Evolutionary conservation across 2,329 filamentous ascomycete genomes (phyloP).

Genomic region (Talaromyces atroroseus): DNA sequence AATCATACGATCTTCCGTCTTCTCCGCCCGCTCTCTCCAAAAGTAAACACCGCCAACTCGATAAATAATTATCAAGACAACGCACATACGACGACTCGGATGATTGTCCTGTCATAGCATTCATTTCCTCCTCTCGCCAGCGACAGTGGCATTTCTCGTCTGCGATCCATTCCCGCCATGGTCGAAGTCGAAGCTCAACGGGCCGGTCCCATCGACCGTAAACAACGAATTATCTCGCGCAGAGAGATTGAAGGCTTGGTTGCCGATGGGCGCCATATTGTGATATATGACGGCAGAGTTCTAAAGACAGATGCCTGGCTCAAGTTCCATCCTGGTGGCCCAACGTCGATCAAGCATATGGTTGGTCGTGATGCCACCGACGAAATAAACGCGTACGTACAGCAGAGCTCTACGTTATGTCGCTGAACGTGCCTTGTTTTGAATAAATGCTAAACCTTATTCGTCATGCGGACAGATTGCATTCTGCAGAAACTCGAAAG

Average conservation of each 20-base stretch:
- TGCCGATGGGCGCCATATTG: slow-evolving; percentile 69
- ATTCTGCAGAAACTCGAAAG: slow-evolving; percentile 69
- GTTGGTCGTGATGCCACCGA: slow-evolving; percentile 90
- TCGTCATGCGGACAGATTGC: slow-evolving; percentile 48
- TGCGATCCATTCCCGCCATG: slow-evolving; percentile 2
- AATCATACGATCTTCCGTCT: not conserved
- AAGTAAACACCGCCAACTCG: not conserved
- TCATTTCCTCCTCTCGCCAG: not conserved
- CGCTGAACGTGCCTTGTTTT: not conserved
- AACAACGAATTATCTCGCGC: slow-evolving; percentile 51
- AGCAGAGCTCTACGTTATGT: slow-evolving; percentile 12
- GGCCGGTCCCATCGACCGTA: slow-evolving; percentile 25
- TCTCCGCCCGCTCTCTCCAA: not conserved
- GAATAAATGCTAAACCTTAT: not conserved
- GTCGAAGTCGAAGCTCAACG: not conserved
- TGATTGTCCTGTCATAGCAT: not conserved
- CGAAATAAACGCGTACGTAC: slow-evolving; percentile 77
- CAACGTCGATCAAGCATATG: slow-evolving; percentile 89
- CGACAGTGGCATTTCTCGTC: not conserved
- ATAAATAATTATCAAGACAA: not conserved
- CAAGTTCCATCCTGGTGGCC: slow-evolving; percentile 83
- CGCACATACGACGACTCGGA: not conserved
- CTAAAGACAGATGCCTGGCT: slow-evolving; percentile 86
- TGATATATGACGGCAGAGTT: slow-evolving; percentile 76
- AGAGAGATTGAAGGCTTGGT: slow-evolving; percentile 75